phyloP scores from a whole-genome alignment of 441 rosid genomes.

The Pelargonium australe region DNA sequence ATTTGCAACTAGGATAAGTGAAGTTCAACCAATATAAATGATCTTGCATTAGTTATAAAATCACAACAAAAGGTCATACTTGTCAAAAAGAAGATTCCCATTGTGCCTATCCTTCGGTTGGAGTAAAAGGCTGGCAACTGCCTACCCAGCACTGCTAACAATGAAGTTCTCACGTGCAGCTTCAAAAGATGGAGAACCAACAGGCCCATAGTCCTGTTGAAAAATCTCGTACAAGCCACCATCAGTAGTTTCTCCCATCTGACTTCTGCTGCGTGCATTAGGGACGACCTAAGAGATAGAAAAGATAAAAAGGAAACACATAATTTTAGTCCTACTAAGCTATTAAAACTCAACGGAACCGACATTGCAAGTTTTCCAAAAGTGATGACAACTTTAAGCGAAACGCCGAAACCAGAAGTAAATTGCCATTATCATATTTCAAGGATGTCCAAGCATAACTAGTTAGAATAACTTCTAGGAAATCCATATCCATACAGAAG shows the following conservation, averaged over 20 bases:
- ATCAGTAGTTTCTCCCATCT: slow-evolving; percentile 98
- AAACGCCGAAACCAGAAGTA: no score
- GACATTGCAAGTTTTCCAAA: background rate
- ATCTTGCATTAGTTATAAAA: background rate
- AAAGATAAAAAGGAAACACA: background rate
- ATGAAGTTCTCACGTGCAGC: slow-evolving; percentile 89
- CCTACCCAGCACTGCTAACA: slow-evolving; percentile 97
- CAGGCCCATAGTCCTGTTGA: slow-evolving; percentile 94
- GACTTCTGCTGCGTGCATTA: slow-evolving; percentile 87
- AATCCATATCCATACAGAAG: no score
- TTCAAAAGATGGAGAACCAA: slow-evolving; percentile 82
- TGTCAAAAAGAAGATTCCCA: slow-evolving; percentile 94
- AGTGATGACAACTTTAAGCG: no score
- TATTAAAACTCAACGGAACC: background rate
- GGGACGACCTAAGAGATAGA: slow-evolving; percentile 69
- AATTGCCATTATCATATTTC: no score
- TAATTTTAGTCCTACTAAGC: background rate
- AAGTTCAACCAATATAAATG: background rate
- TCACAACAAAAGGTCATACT: slow-evolving; percentile 30
- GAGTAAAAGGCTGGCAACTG: slow-evolving; percentile 91
- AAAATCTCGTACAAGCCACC: slow-evolving; percentile 96
- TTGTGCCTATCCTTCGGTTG: slow-evolving; percentile 99
- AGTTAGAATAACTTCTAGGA: no score
- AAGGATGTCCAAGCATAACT: no score
- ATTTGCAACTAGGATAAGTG: background rate